Evolutionary conservation across 257 asterid genomes (phyloP), one percentile per base, ranked within the genome.

Genomic region (Oldenlandia corymbosa): DNA sequence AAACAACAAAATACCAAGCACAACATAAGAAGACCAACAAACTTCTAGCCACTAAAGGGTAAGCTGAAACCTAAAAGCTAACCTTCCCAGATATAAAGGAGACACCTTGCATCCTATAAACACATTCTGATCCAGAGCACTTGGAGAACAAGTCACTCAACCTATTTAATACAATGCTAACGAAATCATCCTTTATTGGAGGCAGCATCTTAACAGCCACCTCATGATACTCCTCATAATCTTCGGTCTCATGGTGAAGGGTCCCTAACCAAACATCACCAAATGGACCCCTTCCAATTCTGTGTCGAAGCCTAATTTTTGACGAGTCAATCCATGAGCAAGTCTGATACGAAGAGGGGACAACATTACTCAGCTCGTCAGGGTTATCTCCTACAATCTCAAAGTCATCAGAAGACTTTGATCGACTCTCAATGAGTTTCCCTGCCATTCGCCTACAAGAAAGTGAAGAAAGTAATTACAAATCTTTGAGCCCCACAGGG

Each of bases 201-300:
- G 83, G 90, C 72, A 88, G 73, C 80, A 84, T 77, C 66, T 91
- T 91, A 46, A 91, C 77, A 72, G 96, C 95, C 67, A 91, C 94
- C 79, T 91, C 96, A 71, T 81, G 91, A 71, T 80, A 81, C 81
- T 81, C 86, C 4, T 83, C 88, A 49, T 78, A 81, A 58, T 87
- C 91, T 45, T 75, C 79, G 4, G 91, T 75, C 20, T 75, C 37
- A 46, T 75, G 79, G 60, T 85, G 87, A 68, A 71, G 89, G 62
- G 95, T 91, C 24, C 95, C 96, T 37, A 91, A 73, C 98, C 98
- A 88, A 68, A 86, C 83, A 51, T 88, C 98, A 42, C 98, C 98
- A 68, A 91, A 84, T 2, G 79, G 76, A 49, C 98, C 98, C 78
- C 88, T 78, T 56, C 96, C 95, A 27, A 91, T 84, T 66, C 92